Conservation (phyloP, 2,329 filamentous ascomycete species). For the Whalleya microplaca region DNA sequence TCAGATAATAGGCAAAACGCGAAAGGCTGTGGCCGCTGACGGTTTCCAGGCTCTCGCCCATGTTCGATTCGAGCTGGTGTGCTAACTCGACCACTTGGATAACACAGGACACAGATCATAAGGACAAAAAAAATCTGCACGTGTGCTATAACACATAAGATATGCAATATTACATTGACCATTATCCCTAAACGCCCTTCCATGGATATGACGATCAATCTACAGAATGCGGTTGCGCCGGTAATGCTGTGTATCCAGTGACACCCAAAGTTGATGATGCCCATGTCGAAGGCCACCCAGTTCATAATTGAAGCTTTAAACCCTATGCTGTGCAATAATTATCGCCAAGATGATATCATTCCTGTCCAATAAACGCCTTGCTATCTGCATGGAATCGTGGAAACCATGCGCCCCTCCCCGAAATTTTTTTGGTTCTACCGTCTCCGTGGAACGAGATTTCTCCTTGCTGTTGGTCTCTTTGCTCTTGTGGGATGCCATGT, state of each 20-base stretch:
- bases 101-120: conserved; percentile 12
- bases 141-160: conserved; percentile 20
- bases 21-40: conserved; percentile 18
- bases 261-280: conserved; percentile 10
- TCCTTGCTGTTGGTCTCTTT: conserved; percentile 8
- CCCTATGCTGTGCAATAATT: conserved; percentile 19
- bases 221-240: conserved; percentile 9
- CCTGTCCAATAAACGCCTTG: conserved; percentile 15
- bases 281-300: conserved; percentile 15
- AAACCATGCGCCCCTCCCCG: conserved; percentile 2
- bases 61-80: conserved; percentile 20
- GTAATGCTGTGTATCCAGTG: conserved; percentile 17
- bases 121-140: conserved; percentile 15
- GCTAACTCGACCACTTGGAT: conserved; percentile 13
- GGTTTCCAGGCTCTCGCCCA: conserved; percentile 15
- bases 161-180: conserved; percentile 21
- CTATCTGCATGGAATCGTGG: conserved; percentile 13
- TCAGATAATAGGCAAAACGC: conserved; percentile 27
- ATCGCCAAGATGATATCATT: conserved; percentile 21
- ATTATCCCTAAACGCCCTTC: conserved; percentile 13
- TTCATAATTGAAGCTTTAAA: conserved; percentile 19
- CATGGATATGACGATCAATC: conserved; percentile 14
- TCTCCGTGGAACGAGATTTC: conserved; percentile 8
- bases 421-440: conserved; percentile 5
- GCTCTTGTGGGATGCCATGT: conserved; percentile 5